Conservation (phyloP, 2,329 filamentous ascomycete genomes). For the Exophiala viscosa region DNA sequence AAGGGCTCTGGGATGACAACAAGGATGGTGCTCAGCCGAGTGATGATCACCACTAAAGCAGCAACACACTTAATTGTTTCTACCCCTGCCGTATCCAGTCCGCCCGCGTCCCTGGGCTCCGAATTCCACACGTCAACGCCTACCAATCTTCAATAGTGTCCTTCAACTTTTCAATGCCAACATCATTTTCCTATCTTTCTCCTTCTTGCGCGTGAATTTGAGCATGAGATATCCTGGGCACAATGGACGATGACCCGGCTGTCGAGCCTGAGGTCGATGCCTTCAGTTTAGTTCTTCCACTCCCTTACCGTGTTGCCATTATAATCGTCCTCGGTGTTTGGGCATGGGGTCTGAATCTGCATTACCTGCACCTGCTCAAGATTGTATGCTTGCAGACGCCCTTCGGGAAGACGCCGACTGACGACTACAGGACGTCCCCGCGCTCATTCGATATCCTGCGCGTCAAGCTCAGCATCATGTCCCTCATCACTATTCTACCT, state of each 20-base stretch:
- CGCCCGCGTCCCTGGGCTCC: no score
- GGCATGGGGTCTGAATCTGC: constrained; percentile 91
- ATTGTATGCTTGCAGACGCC: constrained; percentile 54
- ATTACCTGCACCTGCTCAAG: constrained; percentile 72
- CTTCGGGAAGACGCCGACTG: constrained; percentile 13
- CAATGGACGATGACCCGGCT: constrained; percentile 29
- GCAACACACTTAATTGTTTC: no score
- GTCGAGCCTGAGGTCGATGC: constrained; percentile 59
- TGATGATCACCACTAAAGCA: no score
- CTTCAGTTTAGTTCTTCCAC: constrained; percentile 80
- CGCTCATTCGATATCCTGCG: constrained; percentile 78
- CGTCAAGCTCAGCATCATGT: constrained; percentile 67
- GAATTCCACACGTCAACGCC: no score
- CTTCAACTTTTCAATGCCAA: no score
- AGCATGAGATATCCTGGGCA: constrained; percentile 16
- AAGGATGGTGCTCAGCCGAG: no score
- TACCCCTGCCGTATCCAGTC: no score
- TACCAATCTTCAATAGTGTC: no score
- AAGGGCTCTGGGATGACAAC: no score
- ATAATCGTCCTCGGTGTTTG: constrained; percentile 85
- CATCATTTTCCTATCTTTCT: neutral
- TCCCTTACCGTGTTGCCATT: constrained; percentile 84
- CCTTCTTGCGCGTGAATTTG: neutral
- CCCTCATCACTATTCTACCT: constrained; percentile 76
- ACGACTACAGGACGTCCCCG: constrained; percentile 65